These are phyloP conservation scores for Lepidium africanum DNA, from an alignment of 345 rosid species.

Conservation along the genomic window DNA sequence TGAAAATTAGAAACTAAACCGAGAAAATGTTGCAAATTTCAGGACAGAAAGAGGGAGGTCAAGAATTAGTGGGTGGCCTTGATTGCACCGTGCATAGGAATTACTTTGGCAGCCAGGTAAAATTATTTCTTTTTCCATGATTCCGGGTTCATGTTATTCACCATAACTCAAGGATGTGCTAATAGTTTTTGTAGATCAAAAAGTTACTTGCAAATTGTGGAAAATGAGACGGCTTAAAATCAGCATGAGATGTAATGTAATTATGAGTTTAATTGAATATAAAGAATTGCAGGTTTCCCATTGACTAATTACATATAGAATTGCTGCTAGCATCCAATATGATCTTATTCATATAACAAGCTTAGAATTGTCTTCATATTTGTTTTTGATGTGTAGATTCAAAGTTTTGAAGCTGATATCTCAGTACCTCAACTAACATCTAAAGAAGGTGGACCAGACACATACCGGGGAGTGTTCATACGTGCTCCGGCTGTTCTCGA, in stretches of 20 bases:
- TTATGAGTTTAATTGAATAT: background rate
- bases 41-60: slow-evolving; percentile 97
- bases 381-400: slow-evolving; percentile 41
- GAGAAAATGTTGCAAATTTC: slow-evolving; percentile 22
- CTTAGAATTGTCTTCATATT: background rate
- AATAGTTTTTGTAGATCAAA: background rate
- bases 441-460: slow-evolving; percentile 82
- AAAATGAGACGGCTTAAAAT: background rate
- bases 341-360: background rate
- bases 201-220: background rate
- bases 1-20: background rate
- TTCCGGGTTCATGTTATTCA: background rate
- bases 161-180: background rate
- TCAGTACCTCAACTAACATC: slow-evolving; percentile 62
- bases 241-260: background rate
- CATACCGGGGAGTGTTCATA: slow-evolving; percentile 81
- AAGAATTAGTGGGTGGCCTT: slow-evolving; percentile 80
- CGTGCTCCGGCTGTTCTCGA: slow-evolving; percentile 95
- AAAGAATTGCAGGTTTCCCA: background rate
- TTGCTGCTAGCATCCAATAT: background rate
- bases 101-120: slow-evolving; percentile 95
- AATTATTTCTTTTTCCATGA: background rate
- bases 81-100: slow-evolving; percentile 86
- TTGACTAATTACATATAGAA: background rate
- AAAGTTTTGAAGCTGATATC: slow-evolving; percentile 92